Base-by-base conservation (phyloP, 2,329 filamentous ascomycete genomes). In the Trichocomaceae sp. region DNA sequence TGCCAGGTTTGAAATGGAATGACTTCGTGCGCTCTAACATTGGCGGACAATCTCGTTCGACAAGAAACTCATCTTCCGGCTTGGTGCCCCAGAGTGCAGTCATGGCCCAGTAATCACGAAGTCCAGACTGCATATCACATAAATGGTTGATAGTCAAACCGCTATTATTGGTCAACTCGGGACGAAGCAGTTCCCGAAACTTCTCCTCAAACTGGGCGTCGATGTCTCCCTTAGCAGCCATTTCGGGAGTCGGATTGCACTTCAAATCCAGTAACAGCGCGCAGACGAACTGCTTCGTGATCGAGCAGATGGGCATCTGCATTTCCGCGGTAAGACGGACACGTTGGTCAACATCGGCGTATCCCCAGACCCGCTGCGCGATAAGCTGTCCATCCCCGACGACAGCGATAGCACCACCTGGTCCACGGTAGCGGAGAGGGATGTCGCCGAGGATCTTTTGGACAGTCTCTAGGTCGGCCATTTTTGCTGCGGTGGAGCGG, bases 101-200 rank as follows among this genome's bases (percentile, higher is more conserved):
- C 59, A 74, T 63, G 2, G 72, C 73, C 74, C 74, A 76, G 57
- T 77, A 76, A 59, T 77, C 74, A 5, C 74, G 71, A 13, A 77
- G 63, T 0, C 74, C 74, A 1, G 73, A 75, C 56, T 73, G 71
- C 62, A 71, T 77, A 56, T 73, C 65, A 52, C 62, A 69, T 7
- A 77, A 61, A 53, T 73, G 63, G 5, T 66, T 60, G 15, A 77
- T 55, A 4, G 63, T 72, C 50, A 76, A 58, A 9, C 66, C 67
- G 1, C 54, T 65, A 17, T 63, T 54, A 13, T 61, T 42, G 3
- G 60, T 57, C 3, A 70, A 48, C 22, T 66, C 61, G 2, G 59
- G 59, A n/a, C 47, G 58, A 6, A 70, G 54, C 1, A 70, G 41
- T 31, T 66, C 59, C 12, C 35, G 12, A 5, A 71, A 54, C 42